phyloP scores from a whole-genome alignment of 495 filamentous ascomycete species.

The Lasiosphaeria ovina region DNA sequence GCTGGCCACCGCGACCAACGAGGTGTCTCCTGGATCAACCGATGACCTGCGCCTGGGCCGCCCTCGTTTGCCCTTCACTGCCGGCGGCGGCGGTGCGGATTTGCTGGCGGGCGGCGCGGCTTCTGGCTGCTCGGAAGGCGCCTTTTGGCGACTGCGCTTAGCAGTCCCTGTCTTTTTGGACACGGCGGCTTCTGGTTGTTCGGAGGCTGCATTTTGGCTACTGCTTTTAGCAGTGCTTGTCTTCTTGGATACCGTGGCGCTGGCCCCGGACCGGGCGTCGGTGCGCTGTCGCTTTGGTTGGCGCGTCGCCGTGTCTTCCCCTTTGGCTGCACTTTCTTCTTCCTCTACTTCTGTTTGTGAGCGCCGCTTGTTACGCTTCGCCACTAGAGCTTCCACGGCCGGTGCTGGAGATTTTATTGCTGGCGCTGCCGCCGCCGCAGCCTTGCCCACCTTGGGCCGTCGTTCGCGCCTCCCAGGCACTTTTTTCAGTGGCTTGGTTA shows the following conservation, averaged over 20 bases:
- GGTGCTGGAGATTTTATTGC: not conserved
- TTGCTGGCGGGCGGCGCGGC: not conserved
- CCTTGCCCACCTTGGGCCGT: constrained; percentile 19
- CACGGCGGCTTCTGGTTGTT: no score
- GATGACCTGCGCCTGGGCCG: constrained; percentile 41
- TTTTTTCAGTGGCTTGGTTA: constrained; percentile 9
- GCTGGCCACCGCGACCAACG: constrained; percentile 38
- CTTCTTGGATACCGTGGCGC: constrained; percentile 2
- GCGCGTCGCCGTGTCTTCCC: constrained; percentile 12
- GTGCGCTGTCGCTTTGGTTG: constrained; percentile 28
- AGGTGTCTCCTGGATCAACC: constrained; percentile 37
- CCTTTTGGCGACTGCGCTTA: no score
- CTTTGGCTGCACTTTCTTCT: constrained; percentile 13
- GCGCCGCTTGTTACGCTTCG: constrained; percentile 24
- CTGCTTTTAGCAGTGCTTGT: not conserved
- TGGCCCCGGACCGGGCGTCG: constrained; percentile 2
- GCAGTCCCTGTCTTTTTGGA: not conserved
- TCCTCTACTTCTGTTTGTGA: constrained; percentile 19
- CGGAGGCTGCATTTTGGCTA: no score
- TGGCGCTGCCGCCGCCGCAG: not conserved
- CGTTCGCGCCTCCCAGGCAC: constrained; percentile 14
- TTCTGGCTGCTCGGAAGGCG: no score
- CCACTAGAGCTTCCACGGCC: constrained; percentile 5
- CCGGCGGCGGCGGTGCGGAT: constrained; percentile 11
- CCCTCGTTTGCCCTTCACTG: constrained; percentile 31